Evolutionary conservation across 2,329 filamentous ascomycete species (phyloP).

Genomic region (Dothideomycetes sp.): DNA sequence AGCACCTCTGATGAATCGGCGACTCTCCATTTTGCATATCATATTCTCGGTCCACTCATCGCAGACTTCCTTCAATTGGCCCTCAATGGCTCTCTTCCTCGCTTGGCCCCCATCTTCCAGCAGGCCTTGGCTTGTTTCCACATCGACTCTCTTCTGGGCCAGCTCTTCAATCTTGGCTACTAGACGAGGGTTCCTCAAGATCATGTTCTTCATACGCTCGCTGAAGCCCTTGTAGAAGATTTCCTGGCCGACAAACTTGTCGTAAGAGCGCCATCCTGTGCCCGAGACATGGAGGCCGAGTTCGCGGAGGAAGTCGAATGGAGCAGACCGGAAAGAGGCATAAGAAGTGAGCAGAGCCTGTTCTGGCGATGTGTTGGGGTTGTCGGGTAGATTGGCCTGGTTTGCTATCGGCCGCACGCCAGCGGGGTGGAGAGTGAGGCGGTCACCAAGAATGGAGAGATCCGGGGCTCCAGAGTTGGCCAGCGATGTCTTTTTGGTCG

Average conservation of each 20-base stretch:
- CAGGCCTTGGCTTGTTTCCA: constrained; percentile 68
- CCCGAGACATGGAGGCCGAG: constrained; percentile 88
- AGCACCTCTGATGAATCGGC: constrained; percentile 78
- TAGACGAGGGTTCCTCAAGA: constrained; percentile 66
- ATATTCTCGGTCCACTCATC: constrained; percentile 84
- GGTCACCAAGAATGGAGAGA: constrained; percentile 34
- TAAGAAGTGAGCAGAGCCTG: constrained; percentile 69
- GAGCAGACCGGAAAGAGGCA: constrained; percentile 69
- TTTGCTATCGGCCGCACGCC: constrained; percentile 23
- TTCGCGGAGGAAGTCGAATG: constrained; percentile 77
- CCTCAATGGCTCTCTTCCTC: constrained; percentile 56
- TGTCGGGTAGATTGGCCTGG: constrained; percentile 11
- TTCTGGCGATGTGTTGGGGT: constrained; percentile 29
- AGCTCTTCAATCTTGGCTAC: constrained; percentile 64
- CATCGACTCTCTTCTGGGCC: constrained; percentile 59
- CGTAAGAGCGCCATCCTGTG: constrained; percentile 90
- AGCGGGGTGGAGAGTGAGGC: constrained; percentile 33
- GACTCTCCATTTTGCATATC: constrained; percentile 99
- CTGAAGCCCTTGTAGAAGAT: constrained; percentile 89
- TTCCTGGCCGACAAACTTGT: constrained; percentile 78
- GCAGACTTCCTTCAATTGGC: constrained; percentile 65
- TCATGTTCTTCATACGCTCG: constrained; percentile 73
- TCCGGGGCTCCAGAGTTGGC: constrained; percentile 27
- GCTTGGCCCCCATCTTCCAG: constrained; percentile 40
- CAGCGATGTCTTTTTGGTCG: background rate